Percentiles rank a stretch among this genome's conserved stretches.
Evolutionary conservation across 1,284 basidiomycete genomes (phyloP).

Genomic region (Rhizoctonia solani): DNA sequence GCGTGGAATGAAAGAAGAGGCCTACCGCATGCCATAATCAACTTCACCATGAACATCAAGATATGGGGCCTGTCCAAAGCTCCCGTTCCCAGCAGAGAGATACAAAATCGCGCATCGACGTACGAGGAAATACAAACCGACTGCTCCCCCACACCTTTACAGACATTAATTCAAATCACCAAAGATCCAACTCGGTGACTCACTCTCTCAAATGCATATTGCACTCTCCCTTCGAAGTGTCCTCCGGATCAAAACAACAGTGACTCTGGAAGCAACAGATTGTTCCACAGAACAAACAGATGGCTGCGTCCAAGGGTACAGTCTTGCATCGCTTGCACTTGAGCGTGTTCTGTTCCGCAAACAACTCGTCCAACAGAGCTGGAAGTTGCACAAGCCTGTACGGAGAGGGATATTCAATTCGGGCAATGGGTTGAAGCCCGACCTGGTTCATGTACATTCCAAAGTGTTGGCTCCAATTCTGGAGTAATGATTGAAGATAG

Average conservation of each 20-base stretch:
- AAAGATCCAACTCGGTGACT: constrained; percentile 48
- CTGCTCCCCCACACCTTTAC: constrained; percentile 81
- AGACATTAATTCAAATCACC: constrained; percentile 34
- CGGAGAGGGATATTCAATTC: constrained; percentile 80
- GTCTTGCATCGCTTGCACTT: constrained; percentile 79
- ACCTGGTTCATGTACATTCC: constrained; percentile 72
- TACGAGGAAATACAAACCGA: constrained; percentile 90
- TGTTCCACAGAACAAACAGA: constrained; percentile 90
- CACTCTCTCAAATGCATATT: constrained; percentile 94
- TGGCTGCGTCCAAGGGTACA: constrained; percentile 82
- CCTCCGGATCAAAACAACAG: constrained; percentile 82
- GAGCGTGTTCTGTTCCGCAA: constrained; percentile 71
- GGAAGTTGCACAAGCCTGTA: constrained; percentile 89
- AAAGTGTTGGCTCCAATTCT: constrained; percentile 83
- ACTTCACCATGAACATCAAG: constrained; percentile 94
- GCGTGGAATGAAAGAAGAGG: constrained; percentile 26
- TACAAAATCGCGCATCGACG: constrained; percentile 93
- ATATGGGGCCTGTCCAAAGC: constrained; percentile 89
- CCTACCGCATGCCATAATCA: constrained; percentile 88
- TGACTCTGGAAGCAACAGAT: constrained; percentile 91
- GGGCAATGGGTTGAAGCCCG: constrained; percentile 68
- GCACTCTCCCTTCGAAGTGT: constrained; percentile 77
- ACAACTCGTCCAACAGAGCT: constrained; percentile 78
- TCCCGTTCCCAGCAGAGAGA: constrained; percentile 86
- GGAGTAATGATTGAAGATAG: constrained; percentile 78